A percentile compares a stretch with the other conserved stretches of the same genome.
Conservation (phyloP, 257 asterid genomes). For the Gentiana macrophylla region DNA sequence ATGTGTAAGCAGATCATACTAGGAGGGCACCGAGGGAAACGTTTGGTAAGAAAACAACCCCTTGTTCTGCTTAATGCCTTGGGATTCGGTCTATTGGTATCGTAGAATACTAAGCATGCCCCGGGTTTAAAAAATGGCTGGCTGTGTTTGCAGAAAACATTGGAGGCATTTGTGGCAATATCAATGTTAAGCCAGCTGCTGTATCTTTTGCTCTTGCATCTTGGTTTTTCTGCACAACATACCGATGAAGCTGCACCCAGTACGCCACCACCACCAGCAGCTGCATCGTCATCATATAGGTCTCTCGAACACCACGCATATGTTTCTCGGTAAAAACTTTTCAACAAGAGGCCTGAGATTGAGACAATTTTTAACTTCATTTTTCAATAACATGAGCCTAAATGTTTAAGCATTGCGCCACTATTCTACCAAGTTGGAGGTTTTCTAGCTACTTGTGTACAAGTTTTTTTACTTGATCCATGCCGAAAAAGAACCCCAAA, state of each 20-base stretch:
- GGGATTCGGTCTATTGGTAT: not conserved
- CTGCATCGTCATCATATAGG: not conserved
- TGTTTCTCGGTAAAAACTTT: too few relatives aligned
- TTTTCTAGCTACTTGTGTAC: too few relatives aligned
- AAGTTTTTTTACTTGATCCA: too few relatives aligned
- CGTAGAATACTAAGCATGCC: not conserved
- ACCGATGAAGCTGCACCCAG: constrained; percentile 15
- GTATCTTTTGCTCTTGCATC: constrained; percentile 50
- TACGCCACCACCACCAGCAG: constrained; percentile 5
- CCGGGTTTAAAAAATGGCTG: too few relatives aligned
- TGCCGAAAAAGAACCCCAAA: too few relatives aligned
- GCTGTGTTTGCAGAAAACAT: constrained; percentile 45
- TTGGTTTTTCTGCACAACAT: constrained; percentile 37
- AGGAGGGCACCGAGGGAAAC: constrained; percentile 79
- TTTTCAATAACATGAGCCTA: too few relatives aligned
- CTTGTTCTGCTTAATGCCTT: not conserved
- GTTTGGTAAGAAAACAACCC: constrained; percentile 34
- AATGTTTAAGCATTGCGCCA: too few relatives aligned
- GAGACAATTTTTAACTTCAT: too few relatives aligned
- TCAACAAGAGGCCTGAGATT: too few relatives aligned
- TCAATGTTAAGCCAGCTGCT: constrained; percentile 49
- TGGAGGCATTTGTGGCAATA: constrained; percentile 56
- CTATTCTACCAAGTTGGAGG: too few relatives aligned
- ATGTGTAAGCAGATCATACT: constrained; percentile 68
- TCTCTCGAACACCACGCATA: not conserved